Conservation (phyloP, 1,139 yeast species). For the Citeromyces hawaiiensis region DNA sequence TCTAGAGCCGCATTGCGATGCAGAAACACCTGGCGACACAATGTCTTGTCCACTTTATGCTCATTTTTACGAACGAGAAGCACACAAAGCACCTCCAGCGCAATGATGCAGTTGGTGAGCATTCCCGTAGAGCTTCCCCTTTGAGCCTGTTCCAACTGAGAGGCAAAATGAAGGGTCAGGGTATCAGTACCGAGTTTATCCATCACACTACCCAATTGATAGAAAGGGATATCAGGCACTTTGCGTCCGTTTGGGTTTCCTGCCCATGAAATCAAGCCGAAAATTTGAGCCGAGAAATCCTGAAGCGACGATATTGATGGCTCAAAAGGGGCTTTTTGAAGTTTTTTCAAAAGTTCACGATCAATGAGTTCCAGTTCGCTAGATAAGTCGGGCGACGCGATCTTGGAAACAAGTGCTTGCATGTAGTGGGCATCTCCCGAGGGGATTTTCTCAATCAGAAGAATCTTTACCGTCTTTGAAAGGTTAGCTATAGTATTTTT, state of each 20-base stretch:
- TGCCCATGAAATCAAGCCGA: neutral
- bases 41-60: neutral
- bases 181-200: neutral
- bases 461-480: neutral
- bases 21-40: neutral
- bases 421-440: neutral
- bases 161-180: neutral
- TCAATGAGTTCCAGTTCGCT: neutral
- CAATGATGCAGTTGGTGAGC: constrained; percentile 1
- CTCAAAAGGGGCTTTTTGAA: neutral
- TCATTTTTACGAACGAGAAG: neutral
- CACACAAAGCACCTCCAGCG: neutral
- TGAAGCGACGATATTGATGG: neutral
- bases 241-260: neutral
- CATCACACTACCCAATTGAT: neutral
- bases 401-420: neutral
- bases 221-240: neutral
- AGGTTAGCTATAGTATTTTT: neutral
- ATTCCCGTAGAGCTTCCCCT: neutral
- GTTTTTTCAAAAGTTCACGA: neutral
- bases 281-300: neutral
- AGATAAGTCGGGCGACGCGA: neutral
- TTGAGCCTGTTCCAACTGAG: neutral
- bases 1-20: neutral
- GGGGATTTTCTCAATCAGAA: neutral